Percentiles rank a stretch among this genome's conserved stretches.
These are phyloP conservation scores for Tilletia setariae DNA, from an alignment of 1,284 basidiomycete species.

Conservation along the genomic window DNA sequence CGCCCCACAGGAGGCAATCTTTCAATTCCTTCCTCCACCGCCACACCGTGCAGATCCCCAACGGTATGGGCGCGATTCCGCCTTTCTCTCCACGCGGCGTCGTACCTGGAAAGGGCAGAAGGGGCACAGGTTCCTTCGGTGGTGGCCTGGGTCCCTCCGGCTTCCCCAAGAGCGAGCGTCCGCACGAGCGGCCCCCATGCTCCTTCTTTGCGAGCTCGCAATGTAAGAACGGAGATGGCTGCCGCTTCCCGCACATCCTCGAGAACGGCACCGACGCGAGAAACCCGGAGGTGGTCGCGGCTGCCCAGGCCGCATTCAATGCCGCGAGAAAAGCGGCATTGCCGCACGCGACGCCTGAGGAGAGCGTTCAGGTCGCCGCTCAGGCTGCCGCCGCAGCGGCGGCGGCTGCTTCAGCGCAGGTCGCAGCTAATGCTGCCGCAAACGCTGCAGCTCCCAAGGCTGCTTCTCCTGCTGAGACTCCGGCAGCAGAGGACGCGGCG, in stretches of 20 bases:
- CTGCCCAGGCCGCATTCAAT: constrained; percentile 14
- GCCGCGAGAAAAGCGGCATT: constrained; percentile 12
- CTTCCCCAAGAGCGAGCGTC: constrained; percentile 23
- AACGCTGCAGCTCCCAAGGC: not conserved
- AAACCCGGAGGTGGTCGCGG: constrained; percentile 12
- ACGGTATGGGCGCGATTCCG: not conserved
- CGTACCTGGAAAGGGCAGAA: constrained; percentile 20
- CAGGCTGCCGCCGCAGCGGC: constrained; percentile 9
- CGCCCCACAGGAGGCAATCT: constrained; percentile 31
- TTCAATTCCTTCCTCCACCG: constrained; percentile 49
- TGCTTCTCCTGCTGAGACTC: not conserved
- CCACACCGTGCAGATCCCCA: constrained; percentile 29
- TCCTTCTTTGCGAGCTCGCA: constrained; percentile 47
- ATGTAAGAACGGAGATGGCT: constrained; percentile 50
- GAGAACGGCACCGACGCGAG: constrained; percentile 51
- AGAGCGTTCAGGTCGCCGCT: constrained; percentile 12
- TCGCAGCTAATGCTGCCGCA: constrained; percentile 7
- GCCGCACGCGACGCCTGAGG: constrained; percentile 14
- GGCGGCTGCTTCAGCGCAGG: not conserved
- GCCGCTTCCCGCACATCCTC: constrained; percentile 52
- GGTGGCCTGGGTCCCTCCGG: constrained; percentile 9
- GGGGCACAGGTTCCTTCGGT: constrained; percentile 17
- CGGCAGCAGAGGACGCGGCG: not conserved
- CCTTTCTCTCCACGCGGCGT: constrained; percentile 37
- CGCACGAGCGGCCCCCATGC: constrained; percentile 45